Conservation (phyloP, 2,329 filamentous ascomycete species). For the Macrophomina pseudophaseolina region DNA sequence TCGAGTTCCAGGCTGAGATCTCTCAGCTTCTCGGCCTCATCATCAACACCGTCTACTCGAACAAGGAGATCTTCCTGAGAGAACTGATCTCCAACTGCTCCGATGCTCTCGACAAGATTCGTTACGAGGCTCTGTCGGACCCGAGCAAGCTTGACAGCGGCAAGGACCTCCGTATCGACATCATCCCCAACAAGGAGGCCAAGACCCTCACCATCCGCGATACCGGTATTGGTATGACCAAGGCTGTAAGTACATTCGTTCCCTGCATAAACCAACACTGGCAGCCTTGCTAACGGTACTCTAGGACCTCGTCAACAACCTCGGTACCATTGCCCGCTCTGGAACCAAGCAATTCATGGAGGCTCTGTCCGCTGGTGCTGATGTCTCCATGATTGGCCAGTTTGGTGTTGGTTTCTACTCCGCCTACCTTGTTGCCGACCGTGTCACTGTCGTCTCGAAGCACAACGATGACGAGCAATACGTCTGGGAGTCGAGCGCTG, state of each 20-base stretch:
- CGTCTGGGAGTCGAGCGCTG: constrained; percentile 97
- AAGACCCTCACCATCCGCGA: constrained; percentile 98
- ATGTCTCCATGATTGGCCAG: constrained; percentile 99
- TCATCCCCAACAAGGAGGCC: constrained; percentile 95
- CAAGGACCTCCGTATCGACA: constrained; percentile 99
- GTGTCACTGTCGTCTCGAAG: constrained; percentile 94
- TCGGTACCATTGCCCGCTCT: constrained; percentile 98
- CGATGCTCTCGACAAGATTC: constrained; percentile 99
- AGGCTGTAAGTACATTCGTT: constrained; percentile 75
- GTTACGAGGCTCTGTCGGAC: constrained; percentile 97
- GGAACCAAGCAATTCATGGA: constrained; percentile 99
- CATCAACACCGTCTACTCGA: constrained; percentile 99
- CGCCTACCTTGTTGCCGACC: constrained; percentile 98
- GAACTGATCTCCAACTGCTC: constrained; percentile 98
- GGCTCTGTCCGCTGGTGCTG: constrained; percentile 94
- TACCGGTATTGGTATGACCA: constrained; percentile 99
- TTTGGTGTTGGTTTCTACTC: constrained; percentile 99
- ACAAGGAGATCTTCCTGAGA: constrained; percentile 99
- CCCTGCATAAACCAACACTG: background rate
- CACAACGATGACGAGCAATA: constrained; percentile 99
- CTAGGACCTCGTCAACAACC: constrained; percentile 99
- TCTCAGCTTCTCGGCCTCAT: constrained; percentile 99
- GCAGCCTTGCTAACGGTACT: background rate
- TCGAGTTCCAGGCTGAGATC: constrained; percentile 99
- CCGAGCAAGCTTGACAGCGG: constrained; percentile 94